Evolutionary conservation across 139 green algal species (phyloP).

Genomic region (Klebsormidium nitens): DNA sequence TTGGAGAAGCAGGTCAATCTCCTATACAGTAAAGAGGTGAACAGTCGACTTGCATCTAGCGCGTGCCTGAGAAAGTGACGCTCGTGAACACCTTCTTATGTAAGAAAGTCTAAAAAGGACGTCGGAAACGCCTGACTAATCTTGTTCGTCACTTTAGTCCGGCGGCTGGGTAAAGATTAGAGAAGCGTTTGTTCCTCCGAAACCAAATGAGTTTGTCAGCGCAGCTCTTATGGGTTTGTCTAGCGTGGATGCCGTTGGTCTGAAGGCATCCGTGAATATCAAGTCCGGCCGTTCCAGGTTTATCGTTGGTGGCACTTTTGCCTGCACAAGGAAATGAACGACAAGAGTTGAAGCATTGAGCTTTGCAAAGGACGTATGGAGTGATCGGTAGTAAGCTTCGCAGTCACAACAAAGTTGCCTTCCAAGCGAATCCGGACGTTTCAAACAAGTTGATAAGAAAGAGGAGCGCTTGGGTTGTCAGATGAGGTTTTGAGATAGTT

Average conservation of each 20-base stretch:
- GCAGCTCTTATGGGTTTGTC: conserved; percentile 37
- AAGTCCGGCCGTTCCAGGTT: conserved; percentile 66
- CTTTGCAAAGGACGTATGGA: not conserved
- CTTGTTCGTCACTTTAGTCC: not conserved
- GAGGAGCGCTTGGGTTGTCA: too few relatives aligned
- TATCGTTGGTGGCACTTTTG: conserved; percentile 62
- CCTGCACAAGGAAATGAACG: conserved; percentile 13
- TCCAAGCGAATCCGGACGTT: too few relatives aligned
- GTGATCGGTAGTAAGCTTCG: not conserved
- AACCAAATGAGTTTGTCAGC: conserved; percentile 91
- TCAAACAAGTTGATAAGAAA: too few relatives aligned
- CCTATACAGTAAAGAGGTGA: too few relatives aligned
- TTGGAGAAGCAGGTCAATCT: too few relatives aligned
- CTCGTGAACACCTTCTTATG: too few relatives aligned
- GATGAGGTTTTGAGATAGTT: too few relatives aligned
- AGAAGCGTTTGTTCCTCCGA: conserved; percentile 84
- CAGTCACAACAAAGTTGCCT: too few relatives aligned
- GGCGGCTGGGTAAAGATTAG: conserved; percentile 59
- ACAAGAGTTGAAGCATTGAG: not conserved
- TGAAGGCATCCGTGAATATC: conserved; percentile 2
- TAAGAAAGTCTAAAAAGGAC: too few relatives aligned
- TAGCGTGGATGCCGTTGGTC: not conserved
- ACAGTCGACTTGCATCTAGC: too few relatives aligned
- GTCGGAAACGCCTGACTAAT: too few relatives aligned
- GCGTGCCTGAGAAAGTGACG: too few relatives aligned